Evolutionary conservation across 768 basidiomycete genomes (phyloP).

Genomic region (Psilocybe tampanensis): DNA sequence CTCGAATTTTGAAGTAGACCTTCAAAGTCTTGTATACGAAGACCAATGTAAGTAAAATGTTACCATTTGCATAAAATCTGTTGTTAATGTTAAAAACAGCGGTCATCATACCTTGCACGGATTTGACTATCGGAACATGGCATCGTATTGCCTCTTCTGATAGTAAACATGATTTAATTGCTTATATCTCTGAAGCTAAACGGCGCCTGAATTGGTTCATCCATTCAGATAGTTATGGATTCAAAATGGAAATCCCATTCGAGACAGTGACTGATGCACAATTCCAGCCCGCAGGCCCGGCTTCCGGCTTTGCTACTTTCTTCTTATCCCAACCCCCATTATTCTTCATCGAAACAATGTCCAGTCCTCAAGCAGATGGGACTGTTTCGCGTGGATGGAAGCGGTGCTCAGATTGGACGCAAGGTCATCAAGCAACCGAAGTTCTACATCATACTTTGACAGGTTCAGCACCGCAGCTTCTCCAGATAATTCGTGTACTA

Average conservation of each 20-base stretch:
- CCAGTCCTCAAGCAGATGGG: slow-evolving; percentile 31
- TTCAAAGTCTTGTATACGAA: slow-evolving; percentile 72
- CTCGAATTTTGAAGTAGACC: slow-evolving; percentile 56
- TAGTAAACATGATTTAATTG: slow-evolving; percentile 67
- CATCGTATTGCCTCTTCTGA: slow-evolving; percentile 63
- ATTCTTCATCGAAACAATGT: slow-evolving; percentile 64
- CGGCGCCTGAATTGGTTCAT: slow-evolving; percentile 81
- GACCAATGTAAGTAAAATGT: slow-evolving; percentile 61
- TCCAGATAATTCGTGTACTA: slow-evolving; percentile 54
- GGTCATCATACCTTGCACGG: slow-evolving; percentile 74
- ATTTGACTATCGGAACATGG: slow-evolving; percentile 79
- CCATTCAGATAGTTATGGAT: slow-evolving; percentile 67
- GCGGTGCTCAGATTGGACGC: slow-evolving; percentile 75
- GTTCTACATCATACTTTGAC: slow-evolving; percentile 66
- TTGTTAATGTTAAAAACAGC: slow-evolving; percentile 38
- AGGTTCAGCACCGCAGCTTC: slow-evolving; percentile 63
- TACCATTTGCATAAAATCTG: background rate
- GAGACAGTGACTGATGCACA: slow-evolving; percentile 58
- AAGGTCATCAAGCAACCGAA: slow-evolving; percentile 66
- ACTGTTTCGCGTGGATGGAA: slow-evolving; percentile 54
- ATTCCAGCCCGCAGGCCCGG: slow-evolving; percentile 56
- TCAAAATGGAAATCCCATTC: slow-evolving; percentile 87
- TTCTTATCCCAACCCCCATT: slow-evolving; percentile 65
- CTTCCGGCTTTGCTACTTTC: slow-evolving; percentile 62
- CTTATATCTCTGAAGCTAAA: slow-evolving; percentile 71